Evolutionary conservation across 768 basidiomycete species (phyloP).

Genomic region (Tylopilus intermedius): DNA sequence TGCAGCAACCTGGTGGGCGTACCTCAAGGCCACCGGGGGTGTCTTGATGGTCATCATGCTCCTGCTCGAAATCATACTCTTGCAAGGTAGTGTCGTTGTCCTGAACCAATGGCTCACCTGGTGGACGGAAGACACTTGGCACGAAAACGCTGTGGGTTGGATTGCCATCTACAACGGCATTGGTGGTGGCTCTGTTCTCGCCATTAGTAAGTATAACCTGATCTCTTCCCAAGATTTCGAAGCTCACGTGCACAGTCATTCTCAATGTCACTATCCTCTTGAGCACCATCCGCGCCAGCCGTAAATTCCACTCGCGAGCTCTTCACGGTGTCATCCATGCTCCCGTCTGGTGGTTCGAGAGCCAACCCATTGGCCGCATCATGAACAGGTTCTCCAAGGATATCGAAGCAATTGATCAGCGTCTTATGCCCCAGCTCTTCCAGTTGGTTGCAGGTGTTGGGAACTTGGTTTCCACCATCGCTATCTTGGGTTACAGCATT

Average conservation of each 20-base stretch:
- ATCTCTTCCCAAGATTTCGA: neutral
- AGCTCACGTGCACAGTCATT: constrained; percentile 16
- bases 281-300: constrained; percentile 26
- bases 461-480: constrained; percentile 19
- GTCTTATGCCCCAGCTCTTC: constrained; percentile 30
- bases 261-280: constrained; percentile 23
- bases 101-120: constrained; percentile 30
- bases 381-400: constrained; percentile 46
- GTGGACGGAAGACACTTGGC: constrained; percentile 25
- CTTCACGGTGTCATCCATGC: constrained; percentile 22
- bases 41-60: constrained; percentile 16
- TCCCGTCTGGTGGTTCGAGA: constrained; percentile 29
- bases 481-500: constrained; percentile 23
- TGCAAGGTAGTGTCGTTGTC: constrained; percentile 24
- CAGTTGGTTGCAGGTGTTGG: constrained; percentile 24
- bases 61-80: constrained; percentile 16
- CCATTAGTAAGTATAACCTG: constrained; percentile 14
- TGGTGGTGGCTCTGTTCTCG: constrained; percentile 15
- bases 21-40: constrained; percentile 29
- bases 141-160: constrained; percentile 24
- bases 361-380: constrained; percentile 39
- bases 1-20: constrained; percentile 27
- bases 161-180: constrained; percentile 30
- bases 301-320: constrained; percentile 22
- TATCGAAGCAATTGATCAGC: constrained; percentile 37